A percentile compares a stretch with the other conserved stretches of the same genome.
Evolutionary conservation across 176 grass and related monocot genomes (phyloP).

Genomic region (Thinopyrum elongatum): DNA sequence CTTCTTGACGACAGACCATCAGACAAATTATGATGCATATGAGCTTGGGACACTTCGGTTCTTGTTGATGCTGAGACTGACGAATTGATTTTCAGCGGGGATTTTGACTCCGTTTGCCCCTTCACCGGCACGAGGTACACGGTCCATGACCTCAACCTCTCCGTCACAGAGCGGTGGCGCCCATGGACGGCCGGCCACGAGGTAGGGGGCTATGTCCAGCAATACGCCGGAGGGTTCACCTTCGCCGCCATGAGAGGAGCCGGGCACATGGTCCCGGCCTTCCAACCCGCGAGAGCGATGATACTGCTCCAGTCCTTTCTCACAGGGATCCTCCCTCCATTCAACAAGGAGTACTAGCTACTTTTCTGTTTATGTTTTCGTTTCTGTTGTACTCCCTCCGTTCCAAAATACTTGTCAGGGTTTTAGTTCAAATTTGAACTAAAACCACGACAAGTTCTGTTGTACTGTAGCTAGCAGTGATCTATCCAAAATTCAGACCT

Average conservation of each 20-base stretch:
- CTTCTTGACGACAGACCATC: background rate
- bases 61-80: background rate
- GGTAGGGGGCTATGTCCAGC: constrained; percentile 33
- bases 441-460: no score
- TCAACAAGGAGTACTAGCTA: background rate
- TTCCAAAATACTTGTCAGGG: no score
- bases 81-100: background rate
- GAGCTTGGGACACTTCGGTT: no score
- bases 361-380: background rate
- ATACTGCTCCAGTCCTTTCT: constrained; percentile 45
- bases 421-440: no score
- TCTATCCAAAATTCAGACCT: no score
- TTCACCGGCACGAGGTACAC: background rate
- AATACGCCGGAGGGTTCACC: constrained; percentile 31
- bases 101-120: background rate
- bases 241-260: constrained; percentile 45
- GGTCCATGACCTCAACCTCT: background rate
- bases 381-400: no score
- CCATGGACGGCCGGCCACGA: background rate
- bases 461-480: no score
- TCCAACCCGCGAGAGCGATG: constrained; percentile 43
- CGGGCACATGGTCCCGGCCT: constrained; percentile 34
- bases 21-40: no score
- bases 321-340: constrained; percentile 27
- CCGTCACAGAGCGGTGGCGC: background rate